Percentiles rank a stretch among this genome's conserved stretches.
Conservation (phyloP, 208 protist genomes). For the Acanthamoeba royreba region DNA sequence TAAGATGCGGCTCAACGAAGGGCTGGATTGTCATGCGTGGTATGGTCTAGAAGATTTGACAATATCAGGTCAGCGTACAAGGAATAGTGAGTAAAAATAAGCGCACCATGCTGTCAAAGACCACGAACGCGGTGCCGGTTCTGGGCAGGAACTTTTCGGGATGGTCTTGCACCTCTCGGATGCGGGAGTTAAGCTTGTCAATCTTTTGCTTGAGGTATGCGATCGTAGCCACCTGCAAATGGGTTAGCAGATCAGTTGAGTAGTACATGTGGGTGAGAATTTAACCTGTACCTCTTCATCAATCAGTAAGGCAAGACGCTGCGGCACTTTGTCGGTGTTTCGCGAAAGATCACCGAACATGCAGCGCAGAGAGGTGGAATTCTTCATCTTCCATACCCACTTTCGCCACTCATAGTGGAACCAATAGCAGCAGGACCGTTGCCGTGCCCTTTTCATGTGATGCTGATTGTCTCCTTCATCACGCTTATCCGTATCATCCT, state of each 20-base stretch:
- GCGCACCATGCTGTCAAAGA: slow-evolving; percentile 11
- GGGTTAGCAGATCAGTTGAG: no score
- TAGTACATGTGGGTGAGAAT: no score
- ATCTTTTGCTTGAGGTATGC: not conserved
- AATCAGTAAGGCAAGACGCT: not conserved
- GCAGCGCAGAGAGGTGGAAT: not conserved
- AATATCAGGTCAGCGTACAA: no score
- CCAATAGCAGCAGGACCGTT: not conserved
- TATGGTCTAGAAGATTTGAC: no score
- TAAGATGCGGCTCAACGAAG: not conserved
- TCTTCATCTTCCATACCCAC: slow-evolving; percentile 38
- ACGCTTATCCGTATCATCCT: not conserved
- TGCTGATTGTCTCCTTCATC: not conserved
- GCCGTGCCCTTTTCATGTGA: not conserved
- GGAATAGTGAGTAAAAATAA: no score
- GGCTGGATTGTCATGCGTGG: slow-evolving; percentile 24
- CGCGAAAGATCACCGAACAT: not conserved
- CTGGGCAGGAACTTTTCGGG: not conserved
- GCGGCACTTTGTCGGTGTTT: not conserved
- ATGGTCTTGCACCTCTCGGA: not conserved
- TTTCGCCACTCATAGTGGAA: slow-evolving; percentile 7
- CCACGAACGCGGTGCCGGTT: not conserved
- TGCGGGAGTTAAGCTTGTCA: not conserved
- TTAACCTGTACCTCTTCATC: slow-evolving; percentile 29
- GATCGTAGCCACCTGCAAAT: not conserved